Conservation (phyloP, 345 rosid species). For the Lepidium aucheri region DNA sequence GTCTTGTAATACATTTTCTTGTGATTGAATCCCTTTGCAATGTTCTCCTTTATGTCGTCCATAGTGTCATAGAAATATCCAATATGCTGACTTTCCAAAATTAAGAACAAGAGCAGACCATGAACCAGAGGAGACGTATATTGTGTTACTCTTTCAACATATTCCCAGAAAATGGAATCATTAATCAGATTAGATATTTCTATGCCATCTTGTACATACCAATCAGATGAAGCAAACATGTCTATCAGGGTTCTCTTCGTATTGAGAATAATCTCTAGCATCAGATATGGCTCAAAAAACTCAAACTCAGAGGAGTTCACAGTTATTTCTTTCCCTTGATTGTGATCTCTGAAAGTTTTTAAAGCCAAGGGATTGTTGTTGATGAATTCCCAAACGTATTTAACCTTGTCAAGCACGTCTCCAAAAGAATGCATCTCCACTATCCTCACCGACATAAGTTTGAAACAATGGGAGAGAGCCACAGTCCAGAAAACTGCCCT, state of each 20-base stretch:
- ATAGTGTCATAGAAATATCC: slow-evolving; percentile 61
- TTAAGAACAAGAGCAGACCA: slow-evolving; percentile 28
- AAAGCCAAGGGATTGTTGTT: slow-evolving; percentile 15
- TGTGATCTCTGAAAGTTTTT: slow-evolving; percentile 22
- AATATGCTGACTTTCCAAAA: slow-evolving; percentile 29
- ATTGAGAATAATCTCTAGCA: slow-evolving; percentile 36
- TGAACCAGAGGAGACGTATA: slow-evolving; percentile 39
- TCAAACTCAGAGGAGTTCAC: slow-evolving; percentile 31
- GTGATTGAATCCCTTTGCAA: slow-evolving; percentile 23
- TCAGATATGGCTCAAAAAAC: slow-evolving; percentile 31
- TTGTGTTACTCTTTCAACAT: slow-evolving; percentile 37
- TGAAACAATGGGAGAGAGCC: not conserved
- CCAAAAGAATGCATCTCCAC: slow-evolving; percentile 13
- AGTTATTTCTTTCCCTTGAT: slow-evolving; percentile 21
- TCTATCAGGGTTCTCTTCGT: slow-evolving; percentile 25
- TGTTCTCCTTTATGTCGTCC: slow-evolving; percentile 51
- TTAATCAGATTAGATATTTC: slow-evolving; percentile 27
- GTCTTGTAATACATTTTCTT: slow-evolving; percentile 30
- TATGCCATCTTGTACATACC: slow-evolving; percentile 34
- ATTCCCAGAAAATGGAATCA: slow-evolving; percentile 42
- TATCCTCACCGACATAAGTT: slow-evolving; percentile 42
- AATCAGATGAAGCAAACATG: slow-evolving; percentile 37
- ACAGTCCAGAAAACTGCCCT: too few species aligned
- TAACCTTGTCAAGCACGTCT: slow-evolving; percentile 17
- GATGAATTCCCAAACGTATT: slow-evolving; percentile 20